Base-by-base conservation (phyloP, 129 eudicot genomes). In the Flaveria robusta region DNA sequence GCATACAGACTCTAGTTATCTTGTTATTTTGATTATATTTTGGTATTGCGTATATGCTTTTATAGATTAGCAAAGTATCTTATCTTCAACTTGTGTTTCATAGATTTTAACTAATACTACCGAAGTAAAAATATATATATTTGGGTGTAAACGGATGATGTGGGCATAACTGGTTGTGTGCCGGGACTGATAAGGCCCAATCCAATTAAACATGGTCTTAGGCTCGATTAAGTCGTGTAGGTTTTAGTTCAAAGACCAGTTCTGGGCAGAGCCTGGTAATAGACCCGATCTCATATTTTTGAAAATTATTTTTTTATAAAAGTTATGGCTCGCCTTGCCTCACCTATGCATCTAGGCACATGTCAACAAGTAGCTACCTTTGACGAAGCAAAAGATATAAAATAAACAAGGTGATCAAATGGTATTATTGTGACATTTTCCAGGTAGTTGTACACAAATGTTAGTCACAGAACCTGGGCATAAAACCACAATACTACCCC, bases 401-500 rank as follows among this genome's bases (percentile, higher is more conserved):
- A 1, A 63, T 18, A 34, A 29, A 52, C 37, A 71, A 75, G 72
- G 47, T 12, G 62, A 12, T 45, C 6, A 2, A n/a, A 4, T 34
- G 27, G 39, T 18, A 37, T 66, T n/a, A 37, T 34, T 66, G 27
- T 31, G 27, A 51, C 27, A 76, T 50, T 50, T 65, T 10, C 55
- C 42, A 15, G 11, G 37, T 46, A 60, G 43, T 18, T 46, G 79
- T n/a, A 45, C 50, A 60, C 27, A 43, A 42, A 74, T 62, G 68
- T 67, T 51, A 60, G 56, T n/a, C 13, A 46, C 63, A 42, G 45
- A 62, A 16, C 45, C 20, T 46, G 71, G 62, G 70, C 70, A 62
- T 47, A 75, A 13, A 75, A 1, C 47, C 9, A 12, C 56, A 12
- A 42, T 43, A 27, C 2, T 29, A 47, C 49, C 39, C 4, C 29